A percentile compares a stretch with the other conserved stretches of the same genome.
phyloP scores from a whole-genome alignment of 2,329 filamentous ascomycete species.

The Diaporthe citrichinensis region DNA sequence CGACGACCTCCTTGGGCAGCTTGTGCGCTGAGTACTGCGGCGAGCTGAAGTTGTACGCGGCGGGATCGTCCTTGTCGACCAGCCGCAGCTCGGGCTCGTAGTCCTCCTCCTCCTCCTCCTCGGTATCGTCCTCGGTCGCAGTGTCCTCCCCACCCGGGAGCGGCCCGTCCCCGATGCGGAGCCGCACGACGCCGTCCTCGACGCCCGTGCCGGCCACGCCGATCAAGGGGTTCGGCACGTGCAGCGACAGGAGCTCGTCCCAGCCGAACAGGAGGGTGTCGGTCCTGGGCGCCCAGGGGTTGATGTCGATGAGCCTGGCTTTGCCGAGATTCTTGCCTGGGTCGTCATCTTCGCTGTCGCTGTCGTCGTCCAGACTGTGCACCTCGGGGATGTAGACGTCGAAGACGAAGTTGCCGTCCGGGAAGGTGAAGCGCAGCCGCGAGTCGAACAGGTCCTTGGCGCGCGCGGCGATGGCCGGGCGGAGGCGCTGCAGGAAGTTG shows the following conservation, averaged over 20 bases:
- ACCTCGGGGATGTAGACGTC: conserved; percentile 90
- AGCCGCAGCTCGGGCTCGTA: conserved; percentile 85
- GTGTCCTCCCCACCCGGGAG: conserved; percentile 54
- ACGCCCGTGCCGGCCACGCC: conserved; percentile 58
- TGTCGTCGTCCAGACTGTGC: conserved; percentile 47
- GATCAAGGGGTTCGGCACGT: conserved; percentile 71
- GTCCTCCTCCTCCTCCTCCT: conserved; percentile 64
- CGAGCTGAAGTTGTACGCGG: conserved; percentile 87
- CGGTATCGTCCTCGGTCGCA: conserved; percentile 44
- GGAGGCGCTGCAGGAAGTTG: conserved; percentile 79
- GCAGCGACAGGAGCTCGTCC: conserved; percentile 84
- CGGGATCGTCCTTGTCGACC: conserved; percentile 86
- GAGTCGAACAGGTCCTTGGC: conserved; percentile 84
- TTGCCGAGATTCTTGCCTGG: conserved; percentile 72
- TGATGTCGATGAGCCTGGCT: conserved; percentile 92
- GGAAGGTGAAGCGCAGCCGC: conserved; percentile 82
- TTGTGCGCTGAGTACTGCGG: conserved; percentile 96
- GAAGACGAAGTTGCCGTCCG: conserved; percentile 87
- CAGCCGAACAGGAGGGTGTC: conserved; percentile 92
- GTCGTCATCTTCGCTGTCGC: conserved; percentile 60
- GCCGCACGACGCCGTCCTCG: conserved; percentile 42
- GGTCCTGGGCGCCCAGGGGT: conserved; percentile 92
- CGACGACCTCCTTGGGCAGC: conserved; percentile 91
- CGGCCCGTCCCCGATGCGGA: conserved; percentile 45
- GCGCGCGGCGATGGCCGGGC: conserved; percentile 74